Base-by-base conservation (phyloP, 2,329 filamentous ascomycete genomes). In the Cladosporium colombiae region DNA sequence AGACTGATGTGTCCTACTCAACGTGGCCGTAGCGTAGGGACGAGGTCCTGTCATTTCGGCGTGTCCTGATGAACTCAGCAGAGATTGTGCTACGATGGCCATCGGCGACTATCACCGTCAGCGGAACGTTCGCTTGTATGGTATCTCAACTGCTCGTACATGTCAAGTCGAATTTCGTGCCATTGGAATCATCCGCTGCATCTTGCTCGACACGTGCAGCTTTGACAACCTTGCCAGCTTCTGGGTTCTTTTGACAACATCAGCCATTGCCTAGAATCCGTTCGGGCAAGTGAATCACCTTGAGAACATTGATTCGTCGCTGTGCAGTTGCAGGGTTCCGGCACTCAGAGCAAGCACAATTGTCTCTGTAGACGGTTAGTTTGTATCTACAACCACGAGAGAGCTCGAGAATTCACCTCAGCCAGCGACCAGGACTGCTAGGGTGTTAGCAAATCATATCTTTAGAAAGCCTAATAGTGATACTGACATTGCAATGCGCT, bases 251-350 rank as follows among this genome's bases (percentile, higher is more conserved):
- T 69, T 56, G 31, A 60, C 40, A 27, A 63, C 63, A 61, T 71
- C 23, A 61, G 50, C 35, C 3, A 53, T 23, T 60, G 25, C 25
- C 14, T 18, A 23, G 27, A 14, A 35, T 4, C 57, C n/a, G 21
- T 11, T 13, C 18, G 31, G 18, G 14, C 6, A n/a, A 6, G 11
- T 18, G 31, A 33, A 31, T 29, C 23, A 69, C 70, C 67, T 74
- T 70, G 59, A 75, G 66, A 7, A 76, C 74, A 37, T 75, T 76
- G 66, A 75, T 72, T 37, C 73, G 69, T 10, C 73, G 66, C 57
- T 76, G 74, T 4, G 68, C 73, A 8, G 74, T 76, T 33, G 75
- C 70, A 23, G 64, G 68, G 35, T 76, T 72, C 16, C 73, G 68
- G 46, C 74, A 74, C 57, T 71, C 59, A 5, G 70, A 62, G 63